Conservation (phyloP, 192 early-diverging fungal species). For the Coemansia sp. region DNA sequence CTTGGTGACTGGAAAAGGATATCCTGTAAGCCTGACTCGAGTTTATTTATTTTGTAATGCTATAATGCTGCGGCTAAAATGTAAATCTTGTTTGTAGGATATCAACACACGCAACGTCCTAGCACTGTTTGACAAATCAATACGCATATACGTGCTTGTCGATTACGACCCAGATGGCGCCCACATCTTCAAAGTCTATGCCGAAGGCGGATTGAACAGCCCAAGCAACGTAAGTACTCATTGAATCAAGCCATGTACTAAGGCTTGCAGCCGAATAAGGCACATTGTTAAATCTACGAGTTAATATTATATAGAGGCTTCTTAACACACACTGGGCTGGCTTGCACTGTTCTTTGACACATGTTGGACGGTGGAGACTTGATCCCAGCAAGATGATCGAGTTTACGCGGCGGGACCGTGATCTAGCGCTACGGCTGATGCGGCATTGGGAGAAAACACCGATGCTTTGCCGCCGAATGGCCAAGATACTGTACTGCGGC, state of each 20-base stretch:
- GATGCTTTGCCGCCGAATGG: slow-evolving; percentile 25
- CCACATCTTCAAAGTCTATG: slow-evolving; percentile 43
- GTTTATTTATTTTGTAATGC: not conserved
- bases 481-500: slow-evolving; percentile 36
- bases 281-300: not conserved
- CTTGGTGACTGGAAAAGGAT: slow-evolving; percentile 39
- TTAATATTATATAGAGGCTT: slow-evolving; percentile 6
- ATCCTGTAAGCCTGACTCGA: slow-evolving; percentile 53
- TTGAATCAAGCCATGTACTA: not conserved
- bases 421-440: slow-evolving; percentile 22
- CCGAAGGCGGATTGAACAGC: slow-evolving; percentile 24
- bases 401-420: slow-evolving; percentile 30
- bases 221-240: slow-evolving; percentile 12
- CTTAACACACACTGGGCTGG: slow-evolving; percentile 31
- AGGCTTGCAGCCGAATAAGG: not conserved
- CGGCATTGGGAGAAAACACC: slow-evolving; percentile 12
- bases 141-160: slow-evolving; percentile 22
- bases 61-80: too few species aligned
- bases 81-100: slow-evolving; percentile 19
- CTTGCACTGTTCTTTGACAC: slow-evolving; percentile 28
- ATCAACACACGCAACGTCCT: slow-evolving; percentile 39
- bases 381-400: slow-evolving; percentile 18
- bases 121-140: not conserved
- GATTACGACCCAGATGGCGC: slow-evolving; percentile 47
- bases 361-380: slow-evolving; percentile 31